These are phyloP conservation scores for Choanephora cucurbitarum DNA, from an alignment of 371 early-diverging fungal genomes.

Conservation along the genomic window DNA sequence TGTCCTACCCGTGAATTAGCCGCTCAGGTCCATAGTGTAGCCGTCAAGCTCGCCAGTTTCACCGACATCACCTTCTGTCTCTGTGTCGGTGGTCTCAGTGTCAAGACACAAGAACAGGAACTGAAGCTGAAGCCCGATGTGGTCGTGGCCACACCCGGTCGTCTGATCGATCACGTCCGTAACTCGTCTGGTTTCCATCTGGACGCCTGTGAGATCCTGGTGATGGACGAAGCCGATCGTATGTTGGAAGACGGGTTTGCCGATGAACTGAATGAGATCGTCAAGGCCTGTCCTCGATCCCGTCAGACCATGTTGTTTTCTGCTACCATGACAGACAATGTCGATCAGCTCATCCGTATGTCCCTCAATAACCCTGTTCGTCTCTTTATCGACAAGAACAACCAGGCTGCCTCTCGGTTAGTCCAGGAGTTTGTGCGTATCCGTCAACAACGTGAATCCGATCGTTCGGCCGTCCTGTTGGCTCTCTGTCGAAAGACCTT, in stretches of 20 bases:
- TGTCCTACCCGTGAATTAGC: slow-evolving; percentile 99
- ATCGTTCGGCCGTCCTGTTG: slow-evolving; percentile 83
- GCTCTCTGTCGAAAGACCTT: slow-evolving; percentile 86
- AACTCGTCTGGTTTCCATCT: slow-evolving; percentile 90
- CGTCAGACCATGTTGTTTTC: slow-evolving; percentile 99
- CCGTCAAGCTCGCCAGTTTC: slow-evolving; percentile 82
- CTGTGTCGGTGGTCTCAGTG: slow-evolving; percentile 92
- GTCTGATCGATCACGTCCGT: slow-evolving; percentile 98
- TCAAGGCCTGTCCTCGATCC: slow-evolving; percentile 85
- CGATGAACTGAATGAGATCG: slow-evolving; percentile 95
- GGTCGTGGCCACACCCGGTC: slow-evolving; percentile 99
- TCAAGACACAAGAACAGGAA: slow-evolving; percentile 91
- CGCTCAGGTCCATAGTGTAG: slow-evolving; percentile 94
- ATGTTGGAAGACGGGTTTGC: slow-evolving; percentile 99
- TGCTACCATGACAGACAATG: slow-evolving; percentile 99
- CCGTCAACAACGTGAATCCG: slow-evolving; percentile 79
- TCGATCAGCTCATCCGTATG: slow-evolving; percentile 92
- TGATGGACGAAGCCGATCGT: slow-evolving; percentile 99
- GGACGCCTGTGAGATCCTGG: slow-evolving; percentile 93
- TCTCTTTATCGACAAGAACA: slow-evolving; percentile 85
- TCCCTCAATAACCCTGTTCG: slow-evolving; percentile 90
- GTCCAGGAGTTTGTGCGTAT: slow-evolving; percentile 97
- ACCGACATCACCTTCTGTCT: slow-evolving; percentile 89
- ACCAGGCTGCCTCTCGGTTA: slow-evolving; percentile 77
- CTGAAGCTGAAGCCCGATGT: slow-evolving; percentile 93